Percentiles rank a stretch among this genome's conserved stretches.
Conservation (phyloP, 176 grass and related monocot species). For the Lolium perenne region DNA sequence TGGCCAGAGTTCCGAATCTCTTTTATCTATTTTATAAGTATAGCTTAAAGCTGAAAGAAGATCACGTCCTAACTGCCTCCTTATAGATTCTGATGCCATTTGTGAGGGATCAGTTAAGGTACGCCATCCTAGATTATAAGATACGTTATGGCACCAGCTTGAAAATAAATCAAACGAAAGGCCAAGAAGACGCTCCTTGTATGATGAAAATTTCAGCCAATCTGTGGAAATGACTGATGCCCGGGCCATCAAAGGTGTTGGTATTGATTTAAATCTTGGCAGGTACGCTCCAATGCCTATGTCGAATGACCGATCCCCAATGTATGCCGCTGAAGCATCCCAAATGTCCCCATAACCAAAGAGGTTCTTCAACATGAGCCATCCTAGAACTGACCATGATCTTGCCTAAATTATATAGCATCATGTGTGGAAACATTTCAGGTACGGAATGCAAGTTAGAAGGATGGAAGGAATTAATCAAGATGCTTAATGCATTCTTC, state of each 20-base stretch:
- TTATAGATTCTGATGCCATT: slow-evolving; percentile 62
- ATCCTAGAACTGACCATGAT: slow-evolving; percentile 63
- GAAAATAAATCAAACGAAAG: slow-evolving; percentile 69
- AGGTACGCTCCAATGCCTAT: slow-evolving; percentile 56
- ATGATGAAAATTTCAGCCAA: slow-evolving; percentile 69
- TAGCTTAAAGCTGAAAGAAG: slow-evolving; percentile 74
- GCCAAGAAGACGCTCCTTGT: slow-evolving; percentile 63
- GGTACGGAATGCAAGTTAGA: neutral
- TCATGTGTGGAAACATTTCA: neutral
- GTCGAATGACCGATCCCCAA: slow-evolving; percentile 57
- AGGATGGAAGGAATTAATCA: neutral
- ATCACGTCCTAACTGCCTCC: slow-evolving; percentile 64
- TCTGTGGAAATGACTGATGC: slow-evolving; percentile 62
- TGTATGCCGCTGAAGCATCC: slow-evolving; percentile 68
- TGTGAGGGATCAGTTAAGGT: slow-evolving; percentile 60
- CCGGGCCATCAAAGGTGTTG: slow-evolving; percentile 39
- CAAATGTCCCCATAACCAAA: slow-evolving; percentile 76
- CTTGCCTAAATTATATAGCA: slow-evolving; percentile 42
- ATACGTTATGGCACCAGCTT: slow-evolving; percentile 54
- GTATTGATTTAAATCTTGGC: slow-evolving; percentile 61
- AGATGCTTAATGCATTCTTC: slow-evolving; percentile 4
- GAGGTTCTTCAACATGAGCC: slow-evolving; percentile 64
- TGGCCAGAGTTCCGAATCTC: slow-evolving; percentile 73
- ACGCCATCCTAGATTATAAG: slow-evolving; percentile 74
- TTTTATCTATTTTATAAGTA: slow-evolving; percentile 69